Conservation (phyloP, 805 yeast species). For the Cyberlindnera japonica region DNA sequence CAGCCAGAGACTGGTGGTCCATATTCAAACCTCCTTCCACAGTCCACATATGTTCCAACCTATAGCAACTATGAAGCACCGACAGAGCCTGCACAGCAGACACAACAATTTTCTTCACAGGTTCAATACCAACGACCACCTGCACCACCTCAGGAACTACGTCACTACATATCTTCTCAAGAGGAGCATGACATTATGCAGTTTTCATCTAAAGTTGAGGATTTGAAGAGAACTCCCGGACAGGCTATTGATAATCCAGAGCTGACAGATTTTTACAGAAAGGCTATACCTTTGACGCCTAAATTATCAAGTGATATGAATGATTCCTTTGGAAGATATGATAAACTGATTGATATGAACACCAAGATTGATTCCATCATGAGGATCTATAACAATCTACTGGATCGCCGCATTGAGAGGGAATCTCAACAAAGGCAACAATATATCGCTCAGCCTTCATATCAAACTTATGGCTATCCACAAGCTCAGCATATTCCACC, state of each 20-base stretch:
- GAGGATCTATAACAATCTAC: slow-evolving; percentile 68
- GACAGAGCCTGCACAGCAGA: slow-evolving; percentile 1
- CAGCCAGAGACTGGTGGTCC: slow-evolving; percentile 16
- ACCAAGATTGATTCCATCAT: slow-evolving; percentile 73
- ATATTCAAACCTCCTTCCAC: slow-evolving; percentile 22
- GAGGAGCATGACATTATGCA: slow-evolving; percentile 71
- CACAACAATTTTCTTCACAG: slow-evolving; percentile 6
- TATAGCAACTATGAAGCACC: neutral
- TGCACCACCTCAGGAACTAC: slow-evolving; percentile 18
- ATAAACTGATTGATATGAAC: slow-evolving; percentile 65
- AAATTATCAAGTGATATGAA: slow-evolving; percentile 60
- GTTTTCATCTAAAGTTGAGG: slow-evolving; percentile 64
- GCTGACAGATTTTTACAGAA: slow-evolving; percentile 54
- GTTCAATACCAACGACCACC: slow-evolving; percentile 13
- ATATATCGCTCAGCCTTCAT: slow-evolving; percentile 13
- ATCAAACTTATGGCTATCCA: slow-evolving; percentile 10
- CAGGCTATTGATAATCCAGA: slow-evolving; percentile 29
- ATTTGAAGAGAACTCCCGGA: slow-evolving; percentile 19
- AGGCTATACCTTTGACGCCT: slow-evolving; percentile 61
- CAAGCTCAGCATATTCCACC: slow-evolving; percentile 9
- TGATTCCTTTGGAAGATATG: slow-evolving; percentile 58
- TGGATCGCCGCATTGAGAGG: slow-evolving; percentile 52
- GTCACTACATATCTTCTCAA: slow-evolving; percentile 34
- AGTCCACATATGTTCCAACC: slow-evolving; percentile 6
- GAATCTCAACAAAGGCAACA: slow-evolving; percentile 29